Base-by-base conservation (phyloP, 176 grass and related monocot genomes). In the Ensete glaucum region DNA sequence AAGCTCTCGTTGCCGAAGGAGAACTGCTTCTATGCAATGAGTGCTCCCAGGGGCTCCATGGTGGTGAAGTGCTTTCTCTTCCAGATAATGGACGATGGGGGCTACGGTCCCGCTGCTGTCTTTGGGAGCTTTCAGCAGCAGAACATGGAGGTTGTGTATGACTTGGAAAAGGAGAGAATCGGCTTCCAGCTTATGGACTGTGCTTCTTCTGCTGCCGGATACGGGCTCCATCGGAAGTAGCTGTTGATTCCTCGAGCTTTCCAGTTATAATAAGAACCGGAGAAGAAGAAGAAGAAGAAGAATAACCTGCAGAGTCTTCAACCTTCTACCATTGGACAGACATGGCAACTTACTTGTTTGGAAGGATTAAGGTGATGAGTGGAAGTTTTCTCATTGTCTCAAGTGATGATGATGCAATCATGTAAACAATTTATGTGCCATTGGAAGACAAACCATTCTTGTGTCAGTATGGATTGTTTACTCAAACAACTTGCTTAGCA, bases 91-190 rank as follows among this genome's bases (percentile, higher is more conserved):
- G 82, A 84, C 9, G 70, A 74, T 11, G 81, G 3, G 0, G 83
- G 19, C 0, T 10, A 43, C 15, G 85, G 85, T 3, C 78, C 82
- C 9, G 78, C 27, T 13, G 79, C 70, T 1, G 75, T 88, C 3
- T 72, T 84, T 11, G 86, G 86, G 12, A 84, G 82, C 82, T 84
- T 88, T 29, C 86, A 88, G 71, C 69, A 84, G 82, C 82, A 88
- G 71, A 88, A 85, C 24, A 79, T 88, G 66, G 79, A 88, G 79
- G 79, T 88, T 0, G 76, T 88, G 17, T 85, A 88, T 67, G 82
- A 88, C 25, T 54, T 88, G 66, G 79, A 59, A 60, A 43, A 11
- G 9, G 79, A 73, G 22, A 78, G 86, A 52, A 25, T 85, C 19
- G 82, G 86, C 64, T 88, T 88, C 64, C 64, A 8, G 11, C 86